A percentile compares a stretch with the other conserved stretches of the same genome.
Conservation (phyloP, 2,329 filamentous ascomycete species). For the Penicillium griseofulvum region DNA sequence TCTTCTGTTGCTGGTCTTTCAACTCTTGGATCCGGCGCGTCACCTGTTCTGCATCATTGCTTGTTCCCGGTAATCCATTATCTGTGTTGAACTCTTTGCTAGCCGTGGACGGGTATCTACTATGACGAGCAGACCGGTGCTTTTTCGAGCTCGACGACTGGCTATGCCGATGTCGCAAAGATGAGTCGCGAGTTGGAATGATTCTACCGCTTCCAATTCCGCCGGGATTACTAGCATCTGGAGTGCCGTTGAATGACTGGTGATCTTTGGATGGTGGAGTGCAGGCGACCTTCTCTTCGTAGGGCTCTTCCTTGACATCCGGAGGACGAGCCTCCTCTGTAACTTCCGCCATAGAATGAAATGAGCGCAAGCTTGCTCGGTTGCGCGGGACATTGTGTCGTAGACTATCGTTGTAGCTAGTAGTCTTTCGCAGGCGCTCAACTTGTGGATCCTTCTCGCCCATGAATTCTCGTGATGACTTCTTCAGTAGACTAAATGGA, state of each 20-base stretch:
- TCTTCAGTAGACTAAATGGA: slow-evolving; percentile 35
- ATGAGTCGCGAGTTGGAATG: slow-evolving; percentile 68
- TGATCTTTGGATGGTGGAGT: slow-evolving; percentile 35
- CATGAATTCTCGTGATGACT: slow-evolving; percentile 36
- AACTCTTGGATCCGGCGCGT: slow-evolving; percentile 58
- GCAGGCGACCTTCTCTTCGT: slow-evolving; percentile 16
- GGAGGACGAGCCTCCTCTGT: slow-evolving; percentile 35
- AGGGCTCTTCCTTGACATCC: slow-evolving; percentile 19
- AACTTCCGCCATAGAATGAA: slow-evolving; percentile 44
- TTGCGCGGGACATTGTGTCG: slow-evolving; percentile 36
- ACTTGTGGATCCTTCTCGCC: slow-evolving; percentile 35
- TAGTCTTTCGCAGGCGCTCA: slow-evolving; percentile 36
- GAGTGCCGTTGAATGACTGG: slow-evolving; percentile 31
- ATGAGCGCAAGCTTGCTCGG: slow-evolving; percentile 40
- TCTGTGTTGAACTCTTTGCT: slow-evolving; percentile 43
- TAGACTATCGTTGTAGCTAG: slow-evolving; percentile 34
- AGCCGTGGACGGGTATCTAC: slow-evolving; percentile 37
- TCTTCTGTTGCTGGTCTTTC: slow-evolving; percentile 56
- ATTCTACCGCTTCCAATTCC: slow-evolving; percentile 49
- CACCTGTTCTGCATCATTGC: slow-evolving; percentile 54
- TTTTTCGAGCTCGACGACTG: slow-evolving; percentile 54
- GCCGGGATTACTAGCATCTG: slow-evolving; percentile 33
- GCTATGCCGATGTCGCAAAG: slow-evolving; percentile 52
- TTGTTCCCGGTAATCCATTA: slow-evolving; percentile 38
- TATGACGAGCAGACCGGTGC: slow-evolving; percentile 51